Base-by-base conservation (phyloP, 441 rosid species). In the Arabidopsis hybrid region DNA sequence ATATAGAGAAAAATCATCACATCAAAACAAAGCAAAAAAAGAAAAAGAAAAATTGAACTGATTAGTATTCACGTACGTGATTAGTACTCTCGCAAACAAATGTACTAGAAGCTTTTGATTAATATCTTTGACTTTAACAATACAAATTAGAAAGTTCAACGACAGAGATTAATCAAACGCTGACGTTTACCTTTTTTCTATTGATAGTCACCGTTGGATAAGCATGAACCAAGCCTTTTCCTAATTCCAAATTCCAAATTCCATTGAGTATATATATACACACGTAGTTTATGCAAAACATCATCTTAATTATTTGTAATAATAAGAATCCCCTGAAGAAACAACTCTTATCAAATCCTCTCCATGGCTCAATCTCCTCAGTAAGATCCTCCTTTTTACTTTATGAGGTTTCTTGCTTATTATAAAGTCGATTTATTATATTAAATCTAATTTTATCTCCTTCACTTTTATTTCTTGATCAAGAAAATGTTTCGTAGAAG, bases 401-500 rank as follows among this genome's bases (percentile, higher is more conserved):
- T 42, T 17, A 3, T 34, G 12, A 50, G 51, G 32, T 50, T 60
- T 39, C 11, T 17, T 0, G 4, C 51, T 60, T 51, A 50, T 18
- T 45, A 7, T 53, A 42, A 53, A 53, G 16, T 17, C 11, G 26
- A 29, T 1, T 55, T 4, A 4, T 72, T 21, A 8, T 31, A 14
- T 14, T 61, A 52, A 40, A 35, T 53, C 57, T 32, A 10, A 11
- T 5, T 38, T 65, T 1, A 1, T 12, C 2, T 59, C 32, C 40
- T 40, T 63, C 26, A 1, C 10, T 40, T 12, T 52, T 2, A 2
- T 58, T 7, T 64, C 2, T 42, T 35, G 40, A 16, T 70, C 7
- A 36, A 53, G 18, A 40, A 57, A 60, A 64, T 63, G 74, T 68
- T 71, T 63, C 60, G 71, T 78, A 74, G 95, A 89, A 80, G 80